Evolutionary conservation across 495 filamentous ascomycete species (phyloP).

Genomic region (Zalerion maritima): DNA sequence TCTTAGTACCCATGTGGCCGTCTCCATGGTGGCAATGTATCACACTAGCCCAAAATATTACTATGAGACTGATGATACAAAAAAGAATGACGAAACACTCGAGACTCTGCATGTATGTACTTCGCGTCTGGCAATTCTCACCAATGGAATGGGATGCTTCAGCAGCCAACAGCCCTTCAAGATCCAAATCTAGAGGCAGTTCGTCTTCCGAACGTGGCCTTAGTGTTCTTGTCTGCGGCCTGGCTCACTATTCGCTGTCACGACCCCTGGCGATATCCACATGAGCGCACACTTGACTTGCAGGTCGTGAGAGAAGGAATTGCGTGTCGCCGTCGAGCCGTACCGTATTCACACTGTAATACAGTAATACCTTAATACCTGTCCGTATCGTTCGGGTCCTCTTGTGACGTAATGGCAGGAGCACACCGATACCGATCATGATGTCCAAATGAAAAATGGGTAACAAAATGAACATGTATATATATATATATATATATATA

Average conservation of each 20-base stretch:
- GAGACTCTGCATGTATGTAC: constrained; percentile 2
- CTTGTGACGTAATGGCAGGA: constrained; percentile 6
- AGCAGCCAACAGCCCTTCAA: constrained; percentile 6
- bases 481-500: constrained; percentile 3
- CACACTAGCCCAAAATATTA: too few relatives aligned
- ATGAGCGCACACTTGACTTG: too few relatives aligned
- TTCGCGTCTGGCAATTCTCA: constrained; percentile 4
- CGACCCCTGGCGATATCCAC: too few relatives aligned
- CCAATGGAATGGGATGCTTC: constrained; percentile 7
- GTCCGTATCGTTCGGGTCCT: constrained; percentile 3
- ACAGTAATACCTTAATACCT: constrained; percentile 4
- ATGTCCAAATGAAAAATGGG: constrained; percentile 11
- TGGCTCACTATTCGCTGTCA: constrained; percentile 8
- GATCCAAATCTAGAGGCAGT: constrained; percentile 10
- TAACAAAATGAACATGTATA: constrained; percentile 4
- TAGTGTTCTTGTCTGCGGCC: constrained; percentile 11
- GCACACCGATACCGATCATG: constrained; percentile 11
- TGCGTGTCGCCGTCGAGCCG: too few relatives aligned
- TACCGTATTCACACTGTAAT: too few relatives aligned
- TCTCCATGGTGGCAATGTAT: too few relatives aligned
- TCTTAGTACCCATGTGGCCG: not conserved
- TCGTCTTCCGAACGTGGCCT: constrained; percentile 7
- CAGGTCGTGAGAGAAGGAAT: too few relatives aligned
- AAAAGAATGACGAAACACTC: constrained; percentile 1
- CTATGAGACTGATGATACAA: not conserved